Evolutionary conservation across 345 rosid genomes (phyloP).

Genomic region (Camelina neglecta): DNA sequence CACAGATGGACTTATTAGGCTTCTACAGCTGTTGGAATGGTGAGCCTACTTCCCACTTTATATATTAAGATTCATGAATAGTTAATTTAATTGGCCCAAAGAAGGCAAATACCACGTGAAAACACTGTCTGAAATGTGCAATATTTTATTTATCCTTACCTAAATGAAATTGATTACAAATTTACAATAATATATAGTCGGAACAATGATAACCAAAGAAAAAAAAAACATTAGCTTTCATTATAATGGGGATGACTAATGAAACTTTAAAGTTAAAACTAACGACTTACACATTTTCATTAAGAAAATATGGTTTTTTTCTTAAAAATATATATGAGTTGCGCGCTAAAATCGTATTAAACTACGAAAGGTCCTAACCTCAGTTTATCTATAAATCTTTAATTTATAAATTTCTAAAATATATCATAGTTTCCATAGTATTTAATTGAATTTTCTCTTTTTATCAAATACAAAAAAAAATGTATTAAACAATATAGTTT

Average conservation of each 20-base stretch:
- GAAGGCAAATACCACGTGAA: constrained; percentile 16
- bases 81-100: not conserved
- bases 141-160: not conserved
- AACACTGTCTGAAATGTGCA: not conserved
- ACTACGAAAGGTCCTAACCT: not conserved
- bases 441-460: too few relatives aligned
- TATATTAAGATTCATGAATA: not conserved
- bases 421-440: too few relatives aligned
- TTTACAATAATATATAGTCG: not conserved
- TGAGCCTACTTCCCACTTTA: constrained; percentile 16
- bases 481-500: too few relatives aligned
- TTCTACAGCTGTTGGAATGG: constrained; percentile 59
- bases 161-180: constrained; percentile 10
- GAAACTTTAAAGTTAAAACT: too few relatives aligned
- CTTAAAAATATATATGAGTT: too few relatives aligned
- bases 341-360: not conserved
- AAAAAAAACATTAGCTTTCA: not conserved
- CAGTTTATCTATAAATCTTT: not conserved
- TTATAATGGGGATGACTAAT: too few relatives aligned
- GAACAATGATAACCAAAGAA: not conserved
- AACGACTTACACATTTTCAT: not conserved
- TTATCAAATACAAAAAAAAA: too few relatives aligned
- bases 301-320: too few relatives aligned
- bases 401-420: too few relatives aligned
- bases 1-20: constrained; percentile 60